These are phyloP conservation scores for Withania somnifera DNA, from an alignment of 305 asterid genomes.

Conservation along the genomic window DNA sequence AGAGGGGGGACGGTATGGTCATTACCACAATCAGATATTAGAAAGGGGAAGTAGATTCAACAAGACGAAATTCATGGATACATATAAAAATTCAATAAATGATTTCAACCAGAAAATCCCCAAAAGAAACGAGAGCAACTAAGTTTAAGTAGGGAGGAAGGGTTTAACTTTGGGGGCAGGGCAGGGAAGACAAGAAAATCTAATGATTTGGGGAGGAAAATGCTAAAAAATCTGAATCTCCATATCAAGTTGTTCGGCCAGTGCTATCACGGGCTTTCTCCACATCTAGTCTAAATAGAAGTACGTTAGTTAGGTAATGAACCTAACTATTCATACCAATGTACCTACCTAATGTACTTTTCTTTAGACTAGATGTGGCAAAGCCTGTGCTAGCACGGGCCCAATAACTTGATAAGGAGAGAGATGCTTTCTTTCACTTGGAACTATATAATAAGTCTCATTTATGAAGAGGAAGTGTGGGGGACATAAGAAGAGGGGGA, in stretches of 20 bases:
- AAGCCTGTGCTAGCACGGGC: too few relatives aligned
- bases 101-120: neutral
- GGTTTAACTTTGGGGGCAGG: neutral
- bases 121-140: neutral
- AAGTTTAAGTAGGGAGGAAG: neutral
- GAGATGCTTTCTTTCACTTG: neutral
- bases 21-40: neutral
- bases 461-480: neutral
- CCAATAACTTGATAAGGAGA: neutral
- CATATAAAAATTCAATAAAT: neutral
- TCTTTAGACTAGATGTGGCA: too few relatives aligned
- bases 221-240: neutral
- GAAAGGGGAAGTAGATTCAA: neutral
- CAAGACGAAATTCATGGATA: neutral
- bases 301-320: too few relatives aligned
- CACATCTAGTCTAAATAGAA: too few relatives aligned
- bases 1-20: neutral
- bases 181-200: neutral
- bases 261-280: too few relatives aligned
- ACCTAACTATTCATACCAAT: too few relatives aligned
- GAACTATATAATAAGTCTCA: neutral
- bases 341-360: too few relatives aligned
- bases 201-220: neutral
- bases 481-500: neutral
- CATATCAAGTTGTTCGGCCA: too few relatives aligned